Evolutionary conservation across 768 basidiomycete species (phyloP).

Genomic region (Boletus eberwhitei): DNA sequence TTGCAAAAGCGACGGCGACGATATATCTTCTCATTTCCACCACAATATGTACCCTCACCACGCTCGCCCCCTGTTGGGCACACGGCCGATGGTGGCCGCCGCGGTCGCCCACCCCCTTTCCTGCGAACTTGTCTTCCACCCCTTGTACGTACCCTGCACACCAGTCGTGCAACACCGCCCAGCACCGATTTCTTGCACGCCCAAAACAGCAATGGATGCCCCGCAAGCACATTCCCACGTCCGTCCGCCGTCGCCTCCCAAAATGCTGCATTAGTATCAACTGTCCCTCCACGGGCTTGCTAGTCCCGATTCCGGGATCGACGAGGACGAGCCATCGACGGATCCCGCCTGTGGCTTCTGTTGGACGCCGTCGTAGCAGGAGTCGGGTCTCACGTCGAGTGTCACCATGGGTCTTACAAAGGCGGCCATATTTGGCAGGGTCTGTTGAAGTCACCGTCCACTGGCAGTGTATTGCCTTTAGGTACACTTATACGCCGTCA

Average conservation of each 20-base stretch:
- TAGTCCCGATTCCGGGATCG: slow-evolving; percentile 91
- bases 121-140: slow-evolving; percentile 51
- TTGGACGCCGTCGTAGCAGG: neutral
- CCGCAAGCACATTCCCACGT: slow-evolving; percentile 47
- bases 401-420: neutral
- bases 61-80: slow-evolving; percentile 65
- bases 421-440: neutral
- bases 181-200: slow-evolving; percentile 83
- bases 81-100: slow-evolving; percentile 76
- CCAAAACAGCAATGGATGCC: slow-evolving; percentile 71
- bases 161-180: slow-evolving; percentile 54
- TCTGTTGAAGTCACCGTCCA: too few relatives aligned
- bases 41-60: slow-evolving; percentile 83
- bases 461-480: too few relatives aligned
- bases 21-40: slow-evolving; percentile 66
- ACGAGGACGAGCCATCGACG: slow-evolving; percentile 83
- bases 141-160: slow-evolving; percentile 35
- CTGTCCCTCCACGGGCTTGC: slow-evolving; percentile 77
- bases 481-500: too few relatives aligned
- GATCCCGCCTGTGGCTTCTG: slow-evolving; percentile 53
- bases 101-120: slow-evolving; percentile 80
- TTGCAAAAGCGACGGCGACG: slow-evolving; percentile 57
- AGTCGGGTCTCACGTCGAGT: neutral
- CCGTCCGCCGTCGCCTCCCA: slow-evolving; percentile 43
- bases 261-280: slow-evolving; percentile 57